Evolutionary conservation across 306 rosid genomes (phyloP).

Genomic region (Rosa lucieae): DNA sequence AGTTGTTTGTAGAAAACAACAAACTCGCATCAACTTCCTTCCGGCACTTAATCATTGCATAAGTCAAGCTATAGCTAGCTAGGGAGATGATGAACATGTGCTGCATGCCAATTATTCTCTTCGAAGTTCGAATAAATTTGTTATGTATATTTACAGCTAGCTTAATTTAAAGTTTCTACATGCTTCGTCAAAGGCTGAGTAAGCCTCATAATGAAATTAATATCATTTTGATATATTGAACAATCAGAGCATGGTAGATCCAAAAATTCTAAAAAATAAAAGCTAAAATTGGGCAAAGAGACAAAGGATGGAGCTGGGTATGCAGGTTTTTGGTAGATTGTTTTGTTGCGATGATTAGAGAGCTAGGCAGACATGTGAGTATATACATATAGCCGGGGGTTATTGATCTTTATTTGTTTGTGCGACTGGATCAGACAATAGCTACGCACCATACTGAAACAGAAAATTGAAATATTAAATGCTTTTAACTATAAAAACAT

Average conservation of each 20-base stretch:
- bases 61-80: slow-evolving; percentile 28
- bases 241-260: not conserved
- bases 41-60: slow-evolving; percentile 42
- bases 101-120: slow-evolving; percentile 23
- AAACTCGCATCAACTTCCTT: slow-evolving; percentile 31
- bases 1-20: slow-evolving; percentile 32
- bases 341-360: slow-evolving; percentile 51
- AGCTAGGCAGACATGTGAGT: slow-evolving; percentile 61
- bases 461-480: not conserved
- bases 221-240: not conserved
- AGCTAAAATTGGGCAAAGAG: slow-evolving; percentile 28
- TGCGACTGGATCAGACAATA: slow-evolving; percentile 31
- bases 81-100: slow-evolving; percentile 26
- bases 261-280: not conserved
- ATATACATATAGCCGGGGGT: slow-evolving; percentile 31
- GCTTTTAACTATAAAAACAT: not conserved
- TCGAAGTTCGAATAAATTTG: not conserved
- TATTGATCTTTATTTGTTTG: slow-evolving; percentile 35
- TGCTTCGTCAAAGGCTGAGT: not conserved
- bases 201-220: not conserved
- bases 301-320: slow-evolving; percentile 27
- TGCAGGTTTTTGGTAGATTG: slow-evolving; percentile 37
- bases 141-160: not conserved
- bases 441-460: not conserved
- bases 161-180: not conserved